Evolutionary conservation across 441 rosid species (phyloP).

Genomic region (Arabidopsis hybrid): DNA sequence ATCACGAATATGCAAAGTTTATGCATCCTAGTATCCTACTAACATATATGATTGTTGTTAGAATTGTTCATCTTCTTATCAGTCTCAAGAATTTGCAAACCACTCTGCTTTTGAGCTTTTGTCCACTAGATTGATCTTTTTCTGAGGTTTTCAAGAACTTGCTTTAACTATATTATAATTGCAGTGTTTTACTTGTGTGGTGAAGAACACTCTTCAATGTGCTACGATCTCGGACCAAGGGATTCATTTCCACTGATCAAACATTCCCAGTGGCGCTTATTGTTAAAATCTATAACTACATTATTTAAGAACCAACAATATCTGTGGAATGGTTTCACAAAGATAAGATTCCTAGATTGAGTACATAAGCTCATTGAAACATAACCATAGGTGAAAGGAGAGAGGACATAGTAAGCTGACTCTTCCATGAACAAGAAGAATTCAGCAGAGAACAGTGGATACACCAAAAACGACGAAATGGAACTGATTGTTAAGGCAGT

Average conservation of each 20-base stretch:
- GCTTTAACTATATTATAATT: not conserved
- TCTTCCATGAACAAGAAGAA: conserved; percentile 34
- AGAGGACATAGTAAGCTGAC: conserved; percentile 1
- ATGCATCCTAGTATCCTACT: too few species aligned
- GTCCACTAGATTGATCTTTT: not conserved
- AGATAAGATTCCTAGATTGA: conserved; percentile 24
- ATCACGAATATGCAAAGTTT: too few species aligned
- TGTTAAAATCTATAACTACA: conserved; percentile 21
- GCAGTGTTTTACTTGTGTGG: not conserved
- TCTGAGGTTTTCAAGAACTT: not conserved
- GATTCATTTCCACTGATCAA: not conserved
- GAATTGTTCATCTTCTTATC: not conserved
- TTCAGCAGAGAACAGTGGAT: not conserved
- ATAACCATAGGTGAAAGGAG: conserved; percentile 12
- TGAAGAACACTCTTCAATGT: not conserved
- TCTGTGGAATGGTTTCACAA: conserved; percentile 18
- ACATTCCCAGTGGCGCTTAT: not conserved
- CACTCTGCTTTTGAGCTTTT: not conserved
- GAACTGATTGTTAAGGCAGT: conserved; percentile 13
- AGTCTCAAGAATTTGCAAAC: not conserved
- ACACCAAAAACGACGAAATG: not conserved
- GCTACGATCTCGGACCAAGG: not conserved
- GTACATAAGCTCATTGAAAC: conserved; percentile 22
- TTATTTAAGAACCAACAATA: conserved; percentile 36
- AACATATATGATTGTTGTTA: not conserved